Evolutionary conservation across 2,329 filamentous ascomycete genomes (phyloP).

Genomic region (Pseudogymnoascus sp.): DNA sequence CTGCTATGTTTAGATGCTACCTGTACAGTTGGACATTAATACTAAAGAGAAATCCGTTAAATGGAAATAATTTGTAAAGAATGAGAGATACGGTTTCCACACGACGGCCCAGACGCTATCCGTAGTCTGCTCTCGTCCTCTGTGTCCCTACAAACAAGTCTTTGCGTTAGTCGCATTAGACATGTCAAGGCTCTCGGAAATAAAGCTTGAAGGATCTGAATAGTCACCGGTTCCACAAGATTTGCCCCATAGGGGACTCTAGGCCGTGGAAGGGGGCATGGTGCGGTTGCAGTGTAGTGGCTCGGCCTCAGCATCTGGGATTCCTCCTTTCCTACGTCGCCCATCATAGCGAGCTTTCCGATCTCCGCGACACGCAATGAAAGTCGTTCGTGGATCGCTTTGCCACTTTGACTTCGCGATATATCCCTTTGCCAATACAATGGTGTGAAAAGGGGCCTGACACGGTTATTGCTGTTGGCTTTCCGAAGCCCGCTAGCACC

Average conservation of each 20-base stretch:
- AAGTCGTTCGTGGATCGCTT: not conserved
- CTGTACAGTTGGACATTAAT: not conserved
- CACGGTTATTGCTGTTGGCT: not conserved
- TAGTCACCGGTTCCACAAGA: not conserved
- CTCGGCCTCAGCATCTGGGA: not conserved
- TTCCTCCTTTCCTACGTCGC: not conserved
- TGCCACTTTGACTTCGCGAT: not conserved
- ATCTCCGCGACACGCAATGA: not conserved
- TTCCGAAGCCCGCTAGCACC: not conserved
- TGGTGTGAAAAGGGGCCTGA: not conserved
- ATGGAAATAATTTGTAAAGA: not conserved
- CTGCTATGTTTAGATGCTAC: not conserved
- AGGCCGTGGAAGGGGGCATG: not conserved
- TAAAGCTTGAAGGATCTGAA: not conserved
- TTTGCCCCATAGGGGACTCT: not conserved
- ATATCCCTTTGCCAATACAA: not conserved
- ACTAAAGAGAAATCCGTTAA: not conserved
- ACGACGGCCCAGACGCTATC: not conserved
- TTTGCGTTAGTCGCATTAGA: not conserved
- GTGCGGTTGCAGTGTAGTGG: not conserved
- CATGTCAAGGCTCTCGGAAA: not conserved
- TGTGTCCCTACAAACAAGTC: not conserved
- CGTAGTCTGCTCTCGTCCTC: not conserved
- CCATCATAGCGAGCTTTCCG: not conserved
- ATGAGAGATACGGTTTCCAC: not conserved